phyloP scores from a whole-genome alignment of 495 filamentous ascomycete genomes.

The Trypethelium eluteriae region DNA sequence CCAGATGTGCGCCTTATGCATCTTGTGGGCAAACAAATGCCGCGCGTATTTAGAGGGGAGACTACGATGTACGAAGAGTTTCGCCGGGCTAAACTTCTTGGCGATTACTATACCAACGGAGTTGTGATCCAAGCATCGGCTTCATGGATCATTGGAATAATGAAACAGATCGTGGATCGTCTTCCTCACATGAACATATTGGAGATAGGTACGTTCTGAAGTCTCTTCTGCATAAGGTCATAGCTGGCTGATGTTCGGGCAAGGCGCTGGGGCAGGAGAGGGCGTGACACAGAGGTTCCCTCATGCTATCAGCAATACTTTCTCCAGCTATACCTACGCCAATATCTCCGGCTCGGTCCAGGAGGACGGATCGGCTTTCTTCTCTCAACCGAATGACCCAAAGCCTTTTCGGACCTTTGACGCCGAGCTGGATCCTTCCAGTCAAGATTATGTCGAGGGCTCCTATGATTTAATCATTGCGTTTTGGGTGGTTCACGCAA shows the following conservation, averaged over 20 bases:
- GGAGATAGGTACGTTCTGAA: constrained; percentile 17
- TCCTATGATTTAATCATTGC: constrained; percentile 25
- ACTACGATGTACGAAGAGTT: constrained; percentile 15
- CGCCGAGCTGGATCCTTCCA: constrained; percentile 20
- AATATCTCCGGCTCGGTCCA: constrained; percentile 23
- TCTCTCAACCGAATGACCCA: constrained; percentile 7
- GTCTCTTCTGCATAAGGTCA: neutral
- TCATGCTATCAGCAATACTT: neutral
- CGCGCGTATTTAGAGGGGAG: constrained; percentile 1
- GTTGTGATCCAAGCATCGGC: neutral
- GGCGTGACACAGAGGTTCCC: constrained; percentile 13
- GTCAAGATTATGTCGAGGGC: constrained; percentile 20
- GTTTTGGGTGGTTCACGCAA: constrained; percentile 21
- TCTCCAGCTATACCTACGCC: constrained; percentile 19
- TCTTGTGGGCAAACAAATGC: constrained; percentile 14
- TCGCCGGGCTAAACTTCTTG: constrained; percentile 11
- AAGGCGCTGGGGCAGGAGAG: constrained; percentile 24
- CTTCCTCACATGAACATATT: constrained; percentile 21
- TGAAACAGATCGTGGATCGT: constrained; percentile 12
- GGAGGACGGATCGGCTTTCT: constrained; percentile 16
- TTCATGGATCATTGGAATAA: neutral
- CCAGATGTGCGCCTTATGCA: neutral
- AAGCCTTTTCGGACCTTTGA: constrained; percentile 20
- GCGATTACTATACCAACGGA: constrained; percentile 15
- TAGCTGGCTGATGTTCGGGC: neutral